phyloP scores from a whole-genome alignment of 2,329 filamentous ascomycete species.

The Alternaria consortialis region DNA sequence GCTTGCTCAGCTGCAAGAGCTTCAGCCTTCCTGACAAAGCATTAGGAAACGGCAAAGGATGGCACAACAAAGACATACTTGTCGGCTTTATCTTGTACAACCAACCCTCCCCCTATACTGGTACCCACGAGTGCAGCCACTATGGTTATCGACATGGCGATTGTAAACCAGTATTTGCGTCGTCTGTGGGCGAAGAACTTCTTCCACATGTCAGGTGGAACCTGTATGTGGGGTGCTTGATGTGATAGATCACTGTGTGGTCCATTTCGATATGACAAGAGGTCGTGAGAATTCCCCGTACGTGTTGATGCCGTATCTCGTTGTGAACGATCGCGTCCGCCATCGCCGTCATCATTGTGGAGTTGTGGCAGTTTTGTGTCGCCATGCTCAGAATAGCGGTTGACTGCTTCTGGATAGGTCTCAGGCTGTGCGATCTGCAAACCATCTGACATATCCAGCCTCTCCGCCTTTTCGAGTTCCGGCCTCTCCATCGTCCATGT shows the following conservation, averaged over 20 bases:
- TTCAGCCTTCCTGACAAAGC: not conserved
- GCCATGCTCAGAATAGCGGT: conserved; percentile 1
- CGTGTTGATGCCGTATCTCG: not conserved
- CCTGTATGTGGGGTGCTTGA: not conserved
- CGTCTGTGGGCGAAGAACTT: conserved; percentile 9
- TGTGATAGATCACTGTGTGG: not conserved
- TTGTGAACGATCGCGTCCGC: not conserved
- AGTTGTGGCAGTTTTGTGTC: conserved; percentile 14
- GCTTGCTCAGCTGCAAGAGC: not conserved
- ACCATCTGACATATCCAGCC: conserved; percentile 5
- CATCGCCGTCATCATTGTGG: not conserved
- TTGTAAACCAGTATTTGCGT: conserved; percentile 1
- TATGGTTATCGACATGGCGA: conserved; percentile 2
- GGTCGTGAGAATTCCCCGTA: conserved; percentile 4
- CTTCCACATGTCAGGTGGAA: conserved; percentile 8
- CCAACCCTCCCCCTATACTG: conserved; percentile 7
- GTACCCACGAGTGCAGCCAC: not conserved
- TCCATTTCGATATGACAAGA: not conserved
- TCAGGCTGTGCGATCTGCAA: conserved; percentile 14
- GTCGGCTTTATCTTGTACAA: conserved; percentile 9
- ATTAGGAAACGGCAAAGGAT: not conserved
- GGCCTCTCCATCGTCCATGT: not conserved
- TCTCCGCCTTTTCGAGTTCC: not conserved
- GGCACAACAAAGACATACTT: conserved; percentile 1
- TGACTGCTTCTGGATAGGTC: conserved; percentile 7